Base-by-base conservation (phyloP, 345 rosid genomes). In the Acer saccharum region DNA sequence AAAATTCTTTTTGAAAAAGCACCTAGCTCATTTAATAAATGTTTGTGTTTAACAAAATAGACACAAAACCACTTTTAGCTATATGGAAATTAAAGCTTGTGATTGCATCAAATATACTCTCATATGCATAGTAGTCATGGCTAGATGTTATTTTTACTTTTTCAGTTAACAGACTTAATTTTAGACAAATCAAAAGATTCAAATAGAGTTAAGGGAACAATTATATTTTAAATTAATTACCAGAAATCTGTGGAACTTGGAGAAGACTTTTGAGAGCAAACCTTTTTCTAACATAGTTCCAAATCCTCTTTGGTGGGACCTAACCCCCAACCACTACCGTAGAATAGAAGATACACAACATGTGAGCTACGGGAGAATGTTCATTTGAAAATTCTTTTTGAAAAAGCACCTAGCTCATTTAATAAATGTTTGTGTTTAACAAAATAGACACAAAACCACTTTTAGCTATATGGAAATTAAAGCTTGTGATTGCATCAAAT, bases 231-330 rank as follows among this genome's bases (percentile, higher is more conserved):
- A 35, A 14, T 50, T 44, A 70, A 35, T 43, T 81, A 88, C 98
- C 95, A 74, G 87, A 79, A 52, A 89, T 62, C 32, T 81, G 66
- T 2, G 96, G 97, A 66, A 92, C 96, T 84, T 92, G 98, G 62
- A 91, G 91, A 78, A 94, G 87, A 70, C 81, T 83, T 60, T 78
- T 82, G 71, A 76, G 72, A 44, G 86, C 87, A 69, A 79, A 74
- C 73, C 98, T 94, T 70, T 78, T 84, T 62, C 76, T 77, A 35
- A 80, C 89, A 86, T 84, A 94, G 76, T 83, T 87, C 75, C 76
- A 76, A 35, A 81, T 77, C 64, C 96, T 87, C 67, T 86, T 86
- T 16, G n/a, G n/a, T n/a, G n/a, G n/a, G n/a, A n/a, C n/a, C n/a
- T n/a, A 35, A 32, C 5, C 35, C 35, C 5, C 35, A 32, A 32